Evolutionary conservation across 345 rosid species (phyloP).

Genomic region (Salix caprea): DNA sequence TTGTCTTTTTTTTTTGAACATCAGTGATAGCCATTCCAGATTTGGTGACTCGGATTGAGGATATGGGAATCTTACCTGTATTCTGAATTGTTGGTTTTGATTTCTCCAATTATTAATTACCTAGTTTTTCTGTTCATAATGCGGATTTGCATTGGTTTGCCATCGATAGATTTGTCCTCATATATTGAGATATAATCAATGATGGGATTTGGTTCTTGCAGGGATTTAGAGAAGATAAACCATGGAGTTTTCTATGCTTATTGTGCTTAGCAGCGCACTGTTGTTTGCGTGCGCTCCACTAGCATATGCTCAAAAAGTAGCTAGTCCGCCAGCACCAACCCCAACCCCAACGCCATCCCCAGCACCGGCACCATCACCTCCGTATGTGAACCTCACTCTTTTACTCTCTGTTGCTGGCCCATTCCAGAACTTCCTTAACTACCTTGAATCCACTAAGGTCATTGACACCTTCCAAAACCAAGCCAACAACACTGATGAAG

Average conservation of each 20-base stretch:
- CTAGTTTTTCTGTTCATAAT: background rate
- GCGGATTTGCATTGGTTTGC: background rate
- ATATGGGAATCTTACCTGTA: background rate
- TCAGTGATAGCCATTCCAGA: background rate
- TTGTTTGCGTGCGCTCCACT: conserved; percentile 35
- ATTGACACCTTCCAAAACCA: conserved; percentile 81
- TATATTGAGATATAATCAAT: conserved; percentile 4
- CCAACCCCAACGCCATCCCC: conserved; percentile 60
- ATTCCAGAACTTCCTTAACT: conserved; percentile 62
- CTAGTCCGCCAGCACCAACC: conserved; percentile 51
- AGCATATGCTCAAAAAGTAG: conserved; percentile 41
- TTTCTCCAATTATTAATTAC: background rate
- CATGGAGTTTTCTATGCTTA: conserved; percentile 39
- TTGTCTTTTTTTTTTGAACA: background rate
- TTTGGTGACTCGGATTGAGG: conserved; percentile 1
- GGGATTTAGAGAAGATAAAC: conserved; percentile 35
- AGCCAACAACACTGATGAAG: conserved; percentile 84
- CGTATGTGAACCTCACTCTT: conserved; percentile 60
- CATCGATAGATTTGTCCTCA: background rate
- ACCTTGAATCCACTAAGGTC: conserved; percentile 67
- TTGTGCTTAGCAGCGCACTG: conserved; percentile 24
- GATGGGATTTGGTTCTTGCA: conserved; percentile 18
- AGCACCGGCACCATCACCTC: conserved; percentile 69
- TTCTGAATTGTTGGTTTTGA: conserved; percentile 1
- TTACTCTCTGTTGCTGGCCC: conserved; percentile 88